Evolutionary conservation across 257 asterid species (phyloP), one percentile per base, ranked within the genome.

Genomic region (Petunia axillaris): DNA sequence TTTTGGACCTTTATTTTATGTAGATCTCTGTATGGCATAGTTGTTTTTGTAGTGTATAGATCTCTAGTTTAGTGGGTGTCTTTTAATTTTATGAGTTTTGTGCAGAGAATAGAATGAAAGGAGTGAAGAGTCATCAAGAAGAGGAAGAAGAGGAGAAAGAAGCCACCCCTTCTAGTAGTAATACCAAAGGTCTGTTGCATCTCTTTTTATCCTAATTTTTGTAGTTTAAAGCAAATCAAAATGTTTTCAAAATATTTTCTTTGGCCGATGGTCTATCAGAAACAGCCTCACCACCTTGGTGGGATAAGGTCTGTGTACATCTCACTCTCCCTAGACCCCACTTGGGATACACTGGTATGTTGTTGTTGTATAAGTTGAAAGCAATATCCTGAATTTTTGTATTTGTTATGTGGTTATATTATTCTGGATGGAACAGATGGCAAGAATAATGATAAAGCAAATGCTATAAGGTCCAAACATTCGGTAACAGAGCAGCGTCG

Each of bases 71-170:
- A 25, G 25, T 79, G 74, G 85, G 86, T 87, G 66, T 71, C 74
- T 73, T 25, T 76, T 77, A 58, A 79, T 78, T 78, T 83, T 54
- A 76, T 77, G 36, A 35, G 44, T 86, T 81, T 83, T 76, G 50
- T 64, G 83, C 87, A 81, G 88, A 62, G 68, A 67, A 77, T 75
- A 38, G 57, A 66, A 85, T 94, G 98, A 93, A 91, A 87, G 83
- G 93, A 46, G 96, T 91, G 43, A 94, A 91, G 83, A 85, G 86
- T 83, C 92, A 88, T 83, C 88, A 84, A 57, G 97, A 92, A 76
- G 98, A 91, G 71, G 96, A 94, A 68, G 97, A 92, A 41, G 93
- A 86, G 83, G 97, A 83, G 83, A 93, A 87, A 81, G 92, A 91
- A 64, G 87, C 87, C 64, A 58, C 91, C n/a, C 83, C 90, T 36